These are phyloP conservation scores for Friedmanniomyces endolithicus DNA, from an alignment of 495 filamentous ascomycete genomes.

Conservation along the genomic window DNA sequence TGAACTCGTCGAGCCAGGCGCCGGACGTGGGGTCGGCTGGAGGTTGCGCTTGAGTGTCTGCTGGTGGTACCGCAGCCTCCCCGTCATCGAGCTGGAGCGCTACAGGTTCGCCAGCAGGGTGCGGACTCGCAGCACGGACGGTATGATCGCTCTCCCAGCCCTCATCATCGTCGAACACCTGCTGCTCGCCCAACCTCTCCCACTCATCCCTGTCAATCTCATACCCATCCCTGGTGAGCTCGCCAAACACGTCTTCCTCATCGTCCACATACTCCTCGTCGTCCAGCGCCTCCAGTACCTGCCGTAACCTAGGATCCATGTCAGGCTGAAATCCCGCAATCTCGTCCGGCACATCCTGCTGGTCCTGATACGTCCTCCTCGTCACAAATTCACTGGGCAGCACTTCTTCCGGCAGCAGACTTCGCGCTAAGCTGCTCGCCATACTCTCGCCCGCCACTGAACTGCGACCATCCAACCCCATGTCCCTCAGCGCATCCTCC, in stretches of 20 bases:
- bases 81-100: slow-evolving; percentile 5
- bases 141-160: slow-evolving; percentile 96
- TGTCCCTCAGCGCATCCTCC: slow-evolving; percentile 65
- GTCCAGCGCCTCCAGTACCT: slow-evolving; percentile 87
- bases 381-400: slow-evolving; percentile 58
- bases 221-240: slow-evolving; percentile 59
- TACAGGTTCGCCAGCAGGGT: background rate
- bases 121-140: slow-evolving; percentile 45
- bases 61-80: slow-evolving; percentile 10
- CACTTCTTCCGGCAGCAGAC: slow-evolving; percentile 53
- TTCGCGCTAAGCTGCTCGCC: slow-evolving; percentile 21
- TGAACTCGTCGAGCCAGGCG: slow-evolving; percentile 80
- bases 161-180: slow-evolving; percentile 42
- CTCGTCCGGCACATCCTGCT: slow-evolving; percentile 83
- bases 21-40: slow-evolving; percentile 36
- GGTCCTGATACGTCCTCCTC: slow-evolving; percentile 73
- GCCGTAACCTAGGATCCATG: slow-evolving; percentile 90
- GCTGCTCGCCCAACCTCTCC: slow-evolving; percentile 28
- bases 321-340: slow-evolving; percentile 91
- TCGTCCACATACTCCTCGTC: slow-evolving; percentile 95
- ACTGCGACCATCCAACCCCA: slow-evolving; percentile 36
- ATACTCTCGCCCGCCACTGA: slow-evolving; percentile 19
- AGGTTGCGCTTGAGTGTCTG: slow-evolving; percentile 21
- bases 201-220: slow-evolving; percentile 63
- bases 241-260: slow-evolving; percentile 58